These are phyloP conservation scores for Wallacemonas sp. DNA, from an alignment of 208 protist species.

Conservation along the genomic window DNA sequence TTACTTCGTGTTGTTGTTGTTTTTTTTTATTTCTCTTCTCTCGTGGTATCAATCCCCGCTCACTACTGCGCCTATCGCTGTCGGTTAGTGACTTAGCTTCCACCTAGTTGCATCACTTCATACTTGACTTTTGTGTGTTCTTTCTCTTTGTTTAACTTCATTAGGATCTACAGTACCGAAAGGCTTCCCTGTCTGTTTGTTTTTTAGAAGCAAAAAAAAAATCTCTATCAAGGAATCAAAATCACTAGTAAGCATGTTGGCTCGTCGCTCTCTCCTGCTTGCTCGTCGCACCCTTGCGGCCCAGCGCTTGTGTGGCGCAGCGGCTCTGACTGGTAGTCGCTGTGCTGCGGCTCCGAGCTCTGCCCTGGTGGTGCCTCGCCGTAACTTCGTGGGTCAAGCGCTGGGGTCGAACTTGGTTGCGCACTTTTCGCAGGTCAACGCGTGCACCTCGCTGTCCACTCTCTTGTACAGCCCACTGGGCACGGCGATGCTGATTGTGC, in stretches of 20 bases:
- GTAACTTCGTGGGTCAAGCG: constrained; percentile 33
- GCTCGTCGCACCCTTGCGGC: constrained; percentile 16
- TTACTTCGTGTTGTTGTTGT: constrained; percentile 11
- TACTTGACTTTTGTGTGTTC: too few relatives aligned
- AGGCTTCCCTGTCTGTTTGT: too few relatives aligned
- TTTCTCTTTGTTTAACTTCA: too few relatives aligned
- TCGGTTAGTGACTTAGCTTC: too few relatives aligned
- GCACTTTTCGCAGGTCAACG: constrained; percentile 55
- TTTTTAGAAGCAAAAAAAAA: neutral
- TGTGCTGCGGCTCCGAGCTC: neutral
- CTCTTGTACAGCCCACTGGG: constrained; percentile 81
- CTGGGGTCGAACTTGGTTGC: constrained; percentile 55
- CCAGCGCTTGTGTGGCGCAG: constrained; percentile 10
- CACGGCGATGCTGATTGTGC: constrained; percentile 66
- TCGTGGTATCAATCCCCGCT: too few relatives aligned
- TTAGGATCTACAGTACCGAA: too few relatives aligned
- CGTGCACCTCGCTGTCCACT: constrained; percentile 63
- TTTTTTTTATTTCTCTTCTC: too few relatives aligned
- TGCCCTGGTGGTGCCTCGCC: constrained; percentile 28
- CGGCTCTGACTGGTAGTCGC: constrained; percentile 14
- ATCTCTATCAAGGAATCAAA: neutral
- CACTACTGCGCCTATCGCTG: too few relatives aligned
- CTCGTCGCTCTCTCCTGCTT: constrained; percentile 25
- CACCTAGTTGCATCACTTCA: too few relatives aligned
- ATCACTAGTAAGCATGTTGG: constrained; percentile 23